Percentiles rank a stretch among this genome's conserved stretches.
Evolutionary conservation across 345 rosid genomes (phyloP).

Genomic region (Camelina sativa): DNA sequence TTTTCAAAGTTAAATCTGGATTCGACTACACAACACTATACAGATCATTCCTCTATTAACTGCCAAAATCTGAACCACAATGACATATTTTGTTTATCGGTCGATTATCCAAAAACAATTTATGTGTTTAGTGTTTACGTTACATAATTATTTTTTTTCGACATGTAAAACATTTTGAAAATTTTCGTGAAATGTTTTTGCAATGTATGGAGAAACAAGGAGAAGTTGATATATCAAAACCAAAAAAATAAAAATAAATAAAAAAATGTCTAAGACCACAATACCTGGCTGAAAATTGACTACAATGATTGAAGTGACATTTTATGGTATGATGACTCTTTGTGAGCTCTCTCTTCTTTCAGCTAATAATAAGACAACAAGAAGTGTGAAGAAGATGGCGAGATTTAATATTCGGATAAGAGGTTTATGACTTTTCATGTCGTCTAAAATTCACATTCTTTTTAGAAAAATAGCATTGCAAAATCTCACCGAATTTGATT

Average conservation of each 20-base stretch:
- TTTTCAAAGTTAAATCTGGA: not conserved
- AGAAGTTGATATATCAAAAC: slow-evolving; percentile 20
- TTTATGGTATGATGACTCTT: slow-evolving; percentile 20
- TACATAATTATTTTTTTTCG: not conserved
- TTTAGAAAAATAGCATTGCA: not conserved
- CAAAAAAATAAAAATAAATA: not conserved
- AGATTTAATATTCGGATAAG: not conserved
- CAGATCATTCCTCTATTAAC: not conserved
- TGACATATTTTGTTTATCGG: not conserved
- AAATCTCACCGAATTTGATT: not conserved
- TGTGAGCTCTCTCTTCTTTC: slow-evolving; percentile 10
- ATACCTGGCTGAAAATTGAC: slow-evolving; percentile 36
- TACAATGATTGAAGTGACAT: slow-evolving; percentile 19
- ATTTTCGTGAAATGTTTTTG: not conserved
- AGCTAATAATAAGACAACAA: slow-evolving; percentile 22
- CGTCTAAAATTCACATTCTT: not conserved
- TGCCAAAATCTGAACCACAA: not conserved
- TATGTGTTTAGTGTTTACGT: not conserved
- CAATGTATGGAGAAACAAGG: not conserved
- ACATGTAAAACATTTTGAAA: not conserved
- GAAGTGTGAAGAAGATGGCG: slow-evolving; percentile 27
- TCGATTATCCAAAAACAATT: not conserved
- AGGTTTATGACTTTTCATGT: not conserved
- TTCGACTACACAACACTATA: too few species aligned
- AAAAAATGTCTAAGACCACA: slow-evolving; percentile 7